Conservation (phyloP, 2,329 filamentous ascomycete species). For the Penicillium aurantiogriseum region DNA sequence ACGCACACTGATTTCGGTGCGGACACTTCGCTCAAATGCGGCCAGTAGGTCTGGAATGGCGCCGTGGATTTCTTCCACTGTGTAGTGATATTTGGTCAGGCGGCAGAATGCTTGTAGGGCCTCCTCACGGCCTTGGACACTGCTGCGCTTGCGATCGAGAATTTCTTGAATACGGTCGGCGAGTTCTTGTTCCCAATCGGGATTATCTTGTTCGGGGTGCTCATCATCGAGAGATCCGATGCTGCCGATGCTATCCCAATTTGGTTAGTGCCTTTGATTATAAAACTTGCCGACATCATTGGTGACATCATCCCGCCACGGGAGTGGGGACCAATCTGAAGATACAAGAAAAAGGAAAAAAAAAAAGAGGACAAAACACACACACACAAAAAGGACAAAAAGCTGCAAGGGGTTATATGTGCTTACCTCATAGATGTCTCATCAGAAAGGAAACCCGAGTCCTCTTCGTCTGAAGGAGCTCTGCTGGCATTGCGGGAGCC, state of each 20-base stretch:
- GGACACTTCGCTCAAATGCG: conserved; percentile 68
- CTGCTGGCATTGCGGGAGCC: conserved; percentile 56
- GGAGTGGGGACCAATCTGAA: conserved; percentile 17
- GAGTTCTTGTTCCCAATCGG: conserved; percentile 62
- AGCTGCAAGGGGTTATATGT: not conserved
- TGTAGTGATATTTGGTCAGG: conserved; percentile 67
- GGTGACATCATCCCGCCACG: conserved; percentile 39
- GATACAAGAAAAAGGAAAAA: conserved; percentile 9
- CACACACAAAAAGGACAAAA: not conserved
- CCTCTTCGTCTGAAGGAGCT: conserved; percentile 60
- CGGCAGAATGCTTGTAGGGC: conserved; percentile 62
- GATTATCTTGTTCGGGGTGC: conserved; percentile 54
- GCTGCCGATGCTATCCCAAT: conserved; percentile 54
- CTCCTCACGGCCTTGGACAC: conserved; percentile 66
- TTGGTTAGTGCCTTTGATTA: conserved; percentile 11
- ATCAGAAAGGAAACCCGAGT: conserved; percentile 55
- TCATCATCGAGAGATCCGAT: conserved; percentile 67
- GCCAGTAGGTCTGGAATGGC: conserved; percentile 62
- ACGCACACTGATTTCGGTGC: conserved; percentile 63
- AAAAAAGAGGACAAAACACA: conserved; percentile 21
- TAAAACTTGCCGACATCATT: conserved; percentile 8
- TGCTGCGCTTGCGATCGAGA: conserved; percentile 74
- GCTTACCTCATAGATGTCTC: conserved; percentile 57
- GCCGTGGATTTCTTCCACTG: conserved; percentile 60
- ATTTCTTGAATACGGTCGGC: conserved; percentile 68